Conservation (phyloP, 495 filamentous ascomycete species). For the Tetracladium setigerum region DNA sequence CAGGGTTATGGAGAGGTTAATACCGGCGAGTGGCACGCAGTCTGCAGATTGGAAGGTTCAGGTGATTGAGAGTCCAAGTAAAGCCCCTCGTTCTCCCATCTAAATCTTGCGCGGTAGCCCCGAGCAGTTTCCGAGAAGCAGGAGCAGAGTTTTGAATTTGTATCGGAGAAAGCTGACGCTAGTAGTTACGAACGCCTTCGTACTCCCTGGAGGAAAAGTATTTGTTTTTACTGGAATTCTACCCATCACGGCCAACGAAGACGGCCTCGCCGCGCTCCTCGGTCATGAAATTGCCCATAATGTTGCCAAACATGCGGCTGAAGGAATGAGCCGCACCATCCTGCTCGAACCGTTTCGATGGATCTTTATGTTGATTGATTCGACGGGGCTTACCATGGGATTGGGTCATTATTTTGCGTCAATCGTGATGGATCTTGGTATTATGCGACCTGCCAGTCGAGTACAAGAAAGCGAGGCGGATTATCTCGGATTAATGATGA, state of each 20-base stretch:
- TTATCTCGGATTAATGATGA: slow-evolving; percentile 75
- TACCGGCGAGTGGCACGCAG: slow-evolving; percentile 57
- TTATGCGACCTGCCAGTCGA: slow-evolving; percentile 62
- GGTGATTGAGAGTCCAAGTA: slow-evolving; percentile 64
- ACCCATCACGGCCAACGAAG: slow-evolving; percentile 59
- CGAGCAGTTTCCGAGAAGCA: background rate
- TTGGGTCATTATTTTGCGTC: slow-evolving; percentile 48
- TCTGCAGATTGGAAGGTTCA: slow-evolving; percentile 71
- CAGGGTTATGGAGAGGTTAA: slow-evolving; percentile 61
- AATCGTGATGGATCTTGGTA: slow-evolving; percentile 50
- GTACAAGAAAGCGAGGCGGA: slow-evolving; percentile 65
- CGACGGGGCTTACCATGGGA: slow-evolving; percentile 61
- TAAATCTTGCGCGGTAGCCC: background rate
- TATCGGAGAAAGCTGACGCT: slow-evolving; percentile 5
- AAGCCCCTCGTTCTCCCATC: too few relatives aligned
- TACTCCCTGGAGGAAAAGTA: slow-evolving; percentile 87
- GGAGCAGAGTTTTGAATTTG: background rate
- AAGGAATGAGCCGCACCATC: slow-evolving; percentile 61
- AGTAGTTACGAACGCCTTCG: slow-evolving; percentile 66
- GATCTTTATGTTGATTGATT: slow-evolving; percentile 46
- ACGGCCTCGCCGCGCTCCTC: slow-evolving; percentile 75
- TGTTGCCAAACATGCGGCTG: slow-evolving; percentile 70
- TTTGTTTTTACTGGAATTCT: slow-evolving; percentile 87
- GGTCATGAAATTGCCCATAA: slow-evolving; percentile 96
- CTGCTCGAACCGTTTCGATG: slow-evolving; percentile 46